phyloP scores from a whole-genome alignment of 305 asterid genomes.

The Withania somnifera region DNA sequence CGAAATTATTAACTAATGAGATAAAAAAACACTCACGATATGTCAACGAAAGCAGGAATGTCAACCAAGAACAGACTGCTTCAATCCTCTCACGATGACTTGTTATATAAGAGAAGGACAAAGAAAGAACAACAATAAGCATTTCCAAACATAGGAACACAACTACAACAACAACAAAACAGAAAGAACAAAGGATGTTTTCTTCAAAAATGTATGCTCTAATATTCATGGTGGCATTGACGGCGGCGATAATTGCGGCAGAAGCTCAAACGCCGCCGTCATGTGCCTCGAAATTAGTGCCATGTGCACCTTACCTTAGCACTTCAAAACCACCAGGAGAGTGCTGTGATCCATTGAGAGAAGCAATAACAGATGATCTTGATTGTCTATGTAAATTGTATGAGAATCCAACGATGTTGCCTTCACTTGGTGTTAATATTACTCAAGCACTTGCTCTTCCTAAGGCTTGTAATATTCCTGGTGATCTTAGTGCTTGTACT shows the following conservation, averaged over 20 bases:
- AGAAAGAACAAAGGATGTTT: not conserved
- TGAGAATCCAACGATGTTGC: slow-evolving; percentile 1
- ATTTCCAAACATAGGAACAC: not conserved
- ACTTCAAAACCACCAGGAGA: slow-evolving; percentile 1
- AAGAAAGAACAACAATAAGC: no score
- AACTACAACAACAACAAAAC: not conserved
- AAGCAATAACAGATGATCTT: slow-evolving; percentile 1
- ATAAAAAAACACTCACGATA: no score
- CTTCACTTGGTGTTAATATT: slow-evolving; percentile 6
- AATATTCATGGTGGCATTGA: not conserved
- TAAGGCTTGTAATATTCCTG: not conserved
- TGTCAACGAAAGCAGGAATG: no score
- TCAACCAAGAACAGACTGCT: no score
- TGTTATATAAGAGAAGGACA: no score
- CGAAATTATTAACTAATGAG: no score
- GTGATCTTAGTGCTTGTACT: slow-evolving; percentile 9
- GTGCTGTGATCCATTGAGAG: slow-evolving; percentile 19
- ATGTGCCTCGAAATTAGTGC: slow-evolving; percentile 10
- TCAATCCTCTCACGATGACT: no score
- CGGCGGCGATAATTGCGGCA: not conserved
- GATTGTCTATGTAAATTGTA: slow-evolving; percentile 15
- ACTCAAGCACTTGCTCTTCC: slow-evolving; percentile 20
- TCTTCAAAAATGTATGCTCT: not conserved
- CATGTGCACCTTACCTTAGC: slow-evolving; percentile 4
- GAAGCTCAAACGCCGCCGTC: not conserved